phyloP scores from a whole-genome alignment of 2,329 filamentous ascomycete genomes.

The Lecanicillium sp. region DNA sequence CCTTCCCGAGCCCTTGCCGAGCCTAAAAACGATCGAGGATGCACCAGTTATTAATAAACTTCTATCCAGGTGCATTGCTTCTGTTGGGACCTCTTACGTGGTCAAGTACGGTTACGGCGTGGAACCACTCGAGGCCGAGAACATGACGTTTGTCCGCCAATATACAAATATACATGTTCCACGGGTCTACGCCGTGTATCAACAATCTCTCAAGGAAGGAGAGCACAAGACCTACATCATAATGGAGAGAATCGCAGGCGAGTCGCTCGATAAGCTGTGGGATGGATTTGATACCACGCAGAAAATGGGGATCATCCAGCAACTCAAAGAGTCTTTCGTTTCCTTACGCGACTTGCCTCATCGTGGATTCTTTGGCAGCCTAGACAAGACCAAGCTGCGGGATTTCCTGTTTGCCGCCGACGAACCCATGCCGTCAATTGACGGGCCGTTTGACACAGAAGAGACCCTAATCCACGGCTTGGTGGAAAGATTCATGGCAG shows the following conservation, averaged over 20 bases:
- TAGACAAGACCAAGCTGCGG: conserved; percentile 11
- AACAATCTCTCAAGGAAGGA: background rate
- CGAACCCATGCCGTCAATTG: conserved; percentile 5
- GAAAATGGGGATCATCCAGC: conserved; percentile 1
- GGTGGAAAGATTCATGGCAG: conserved; percentile 2
- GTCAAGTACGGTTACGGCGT: conserved; percentile 15
- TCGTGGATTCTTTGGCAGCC: conserved; percentile 14
- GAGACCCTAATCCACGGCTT: conserved; percentile 2
- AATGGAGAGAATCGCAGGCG: conserved; percentile 14
- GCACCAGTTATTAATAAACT: conserved; percentile 11
- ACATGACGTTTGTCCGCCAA: conserved; percentile 11
- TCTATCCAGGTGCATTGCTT: background rate
- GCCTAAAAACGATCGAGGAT: conserved; percentile 11
- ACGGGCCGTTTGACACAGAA: conserved; percentile 10
- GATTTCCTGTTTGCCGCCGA: conserved; percentile 15
- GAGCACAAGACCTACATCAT: conserved; percentile 15
- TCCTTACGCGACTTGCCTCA: conserved; percentile 11
- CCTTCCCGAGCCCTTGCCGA: conserved; percentile 14
- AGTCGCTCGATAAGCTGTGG: conserved; percentile 15
- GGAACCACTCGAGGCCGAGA: conserved; percentile 13
- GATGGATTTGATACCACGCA: background rate
- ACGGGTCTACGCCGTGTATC: conserved; percentile 15
- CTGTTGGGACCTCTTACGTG: conserved; percentile 8
- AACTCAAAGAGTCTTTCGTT: conserved; percentile 11
- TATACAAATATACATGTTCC: conserved; percentile 11